Evolutionary conservation across 202 grass and related monocot species (phyloP), one percentile per base, ranked within the genome.

Genomic region (Cymbopogon flexuosus): DNA sequence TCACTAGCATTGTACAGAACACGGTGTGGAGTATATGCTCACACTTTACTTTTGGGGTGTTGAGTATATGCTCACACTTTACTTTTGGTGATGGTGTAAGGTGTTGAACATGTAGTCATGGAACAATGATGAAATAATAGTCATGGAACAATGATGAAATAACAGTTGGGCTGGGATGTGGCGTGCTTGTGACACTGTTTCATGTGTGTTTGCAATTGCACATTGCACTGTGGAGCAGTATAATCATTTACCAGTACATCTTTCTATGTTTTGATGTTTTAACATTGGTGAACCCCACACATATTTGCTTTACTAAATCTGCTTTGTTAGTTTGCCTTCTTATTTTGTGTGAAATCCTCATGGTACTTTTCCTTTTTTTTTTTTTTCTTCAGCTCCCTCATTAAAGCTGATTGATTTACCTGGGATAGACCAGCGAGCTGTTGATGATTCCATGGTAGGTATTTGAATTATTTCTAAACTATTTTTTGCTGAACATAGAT

Each of bases 371-470:
- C 19, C 3, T 23, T 8, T 89, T 33, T 69, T 22, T 74, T 23
- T 8, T 89, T 33, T 69, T 22, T 74, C 83, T 78, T 47, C 90
- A 92, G 90, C 90, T 75, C 90, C 90, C 24, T n/a, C 90, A 39
- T 43, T 92, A 30, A 92, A 89, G 72, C 45, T 92, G 52, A 84
- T 92, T 36, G 90, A 92, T 86, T 84, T 92, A 78, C 90, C 84
- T 57, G 90, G 90, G 36, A 83, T 92, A 68, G 90, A 92, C 61
- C 84, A 92, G 62, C 76, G 90, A 78, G 87, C 21, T 40, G 77
- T 92, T 57, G 90, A 92, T 18, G 90, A 92, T 77, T 89, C 90
- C 18, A 63, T 70, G 90, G 90, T 89, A 79, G 22, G 84, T 73
- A 78, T 63, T 79, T 65, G 8, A 37, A 41, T 39, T 64, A 6